Conservation (phyloP, 1,284 basidiomycete species). For the Rhodotorula sp. region DNA sequence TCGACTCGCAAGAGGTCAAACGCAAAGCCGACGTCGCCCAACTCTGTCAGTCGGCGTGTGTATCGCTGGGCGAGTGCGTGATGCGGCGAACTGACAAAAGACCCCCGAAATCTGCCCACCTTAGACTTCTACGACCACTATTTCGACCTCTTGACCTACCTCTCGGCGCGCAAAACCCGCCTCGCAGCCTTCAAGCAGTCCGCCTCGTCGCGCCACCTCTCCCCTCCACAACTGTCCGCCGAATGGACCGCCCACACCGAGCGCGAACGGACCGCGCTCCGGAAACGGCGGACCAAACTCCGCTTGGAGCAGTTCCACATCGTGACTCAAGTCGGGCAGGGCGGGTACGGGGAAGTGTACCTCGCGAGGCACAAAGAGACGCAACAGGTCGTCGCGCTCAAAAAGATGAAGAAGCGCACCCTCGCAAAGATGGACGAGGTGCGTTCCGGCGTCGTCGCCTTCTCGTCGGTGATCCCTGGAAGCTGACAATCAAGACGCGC, state of each 20-base stretch:
- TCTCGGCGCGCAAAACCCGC: constrained; percentile 76
- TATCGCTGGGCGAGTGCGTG: not conserved
- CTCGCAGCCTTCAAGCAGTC: constrained; percentile 78
- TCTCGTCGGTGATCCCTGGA: not conserved
- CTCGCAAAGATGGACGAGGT: constrained; percentile 96
- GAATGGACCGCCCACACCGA: constrained; percentile 90
- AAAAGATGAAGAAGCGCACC: constrained; percentile 92
- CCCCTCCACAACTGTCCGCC: constrained; percentile 48
- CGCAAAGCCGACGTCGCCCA: constrained; percentile 93
- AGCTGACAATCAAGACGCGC: not conserved
- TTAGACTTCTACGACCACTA: constrained; percentile 45
- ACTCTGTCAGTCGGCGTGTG: constrained; percentile 63
- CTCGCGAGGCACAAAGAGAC: constrained; percentile 86
- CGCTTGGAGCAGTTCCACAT: constrained; percentile 87
- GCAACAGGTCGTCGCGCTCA: constrained; percentile 88
- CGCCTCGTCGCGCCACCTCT: constrained; percentile 59
- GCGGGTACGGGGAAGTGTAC: constrained; percentile 93
- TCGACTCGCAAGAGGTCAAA: constrained; percentile 79
- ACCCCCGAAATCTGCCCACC: not conserved
- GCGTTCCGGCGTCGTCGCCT: constrained; percentile 20
- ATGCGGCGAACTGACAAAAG: not conserved
- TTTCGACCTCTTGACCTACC: constrained; percentile 80
- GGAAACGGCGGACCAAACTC: constrained; percentile 80
- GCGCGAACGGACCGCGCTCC: constrained; percentile 82
- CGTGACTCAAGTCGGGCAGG: constrained; percentile 94